Evolutionary conservation across 345 rosid species (phyloP), one percentile per base, ranked within the genome.

Genomic region (Melaleuca quinquenervia): DNA sequence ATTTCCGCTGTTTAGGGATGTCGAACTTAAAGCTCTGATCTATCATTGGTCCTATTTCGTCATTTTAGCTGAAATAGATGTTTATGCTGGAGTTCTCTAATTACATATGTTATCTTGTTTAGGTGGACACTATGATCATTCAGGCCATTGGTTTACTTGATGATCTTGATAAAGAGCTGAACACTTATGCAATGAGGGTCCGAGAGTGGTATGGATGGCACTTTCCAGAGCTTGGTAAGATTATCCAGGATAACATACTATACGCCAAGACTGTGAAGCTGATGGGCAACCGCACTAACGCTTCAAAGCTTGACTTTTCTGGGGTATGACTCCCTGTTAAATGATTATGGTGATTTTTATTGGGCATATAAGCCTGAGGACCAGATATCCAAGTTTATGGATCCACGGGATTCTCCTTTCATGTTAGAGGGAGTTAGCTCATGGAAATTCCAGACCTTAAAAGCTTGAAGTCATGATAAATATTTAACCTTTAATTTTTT

Each of bases 131-230:
- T 5, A 97, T 96, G 99, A 94, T 97, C 64, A 93, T 97, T 91
- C 99, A 97, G 86, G 99, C 99, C 8, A 95, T 97, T 86, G 98
- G 99, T 20, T 91, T 97, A 82, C 98, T 96, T 84, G 99, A 96
- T 60, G 99, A 97, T 88, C 98, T 97, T 87, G 98, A 97, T 89
- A 97, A 96, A 88, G 99, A 96, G 91, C 98, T 96, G 10, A 96
- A 96, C 88, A 94, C 96, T 3, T 96, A 96, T 83, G 98, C 98
- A 2, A 97, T 95, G 99, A 95, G 98, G 86, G 96, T 94, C 53
- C 92, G 95, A 20, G 98, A 97, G 82, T 94, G 98, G 99, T 96
- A 96, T 26, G 99, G 98, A 51, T 97, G 98, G 99, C 99, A 97
- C 93, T 96, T 97, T 88, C 99, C 99, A 0, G 99, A 97, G 94